Conservation (phyloP, 495 filamentous ascomycete species). For the Podospora appendiculata region DNA sequence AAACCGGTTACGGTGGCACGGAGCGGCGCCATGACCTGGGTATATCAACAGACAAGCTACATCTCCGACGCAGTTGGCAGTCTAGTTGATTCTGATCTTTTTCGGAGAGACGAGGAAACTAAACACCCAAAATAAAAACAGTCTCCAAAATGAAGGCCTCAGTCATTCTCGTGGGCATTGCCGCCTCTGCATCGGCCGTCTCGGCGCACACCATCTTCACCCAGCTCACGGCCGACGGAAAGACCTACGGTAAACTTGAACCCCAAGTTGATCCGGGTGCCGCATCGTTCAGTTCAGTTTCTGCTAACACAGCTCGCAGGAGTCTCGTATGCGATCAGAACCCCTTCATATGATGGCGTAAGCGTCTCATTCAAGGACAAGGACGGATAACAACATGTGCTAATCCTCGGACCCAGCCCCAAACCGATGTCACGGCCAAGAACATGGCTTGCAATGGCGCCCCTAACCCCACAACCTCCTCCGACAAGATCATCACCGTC, state of each 20-base stretch:
- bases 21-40: background rate
- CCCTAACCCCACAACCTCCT: slow-evolving; percentile 40
- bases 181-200: slow-evolving; percentile 15
- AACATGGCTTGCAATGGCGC: slow-evolving; percentile 48
- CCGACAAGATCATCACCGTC: slow-evolving; percentile 36
- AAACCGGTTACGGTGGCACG: background rate
- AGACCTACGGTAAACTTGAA: slow-evolving; percentile 21
- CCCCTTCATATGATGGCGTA: slow-evolving; percentile 28
- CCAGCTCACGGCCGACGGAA: slow-evolving; percentile 30
- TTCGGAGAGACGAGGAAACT: background rate
- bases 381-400: background rate
- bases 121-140: background rate
- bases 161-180: background rate
- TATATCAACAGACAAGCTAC: slow-evolving; percentile 1
- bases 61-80: background rate
- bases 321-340: slow-evolving; percentile 22
- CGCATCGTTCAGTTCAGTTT: background rate
- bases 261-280: background rate
- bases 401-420: slow-evolving; percentile 20
- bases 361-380: background rate
- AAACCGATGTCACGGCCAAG: slow-evolving; percentile 38
- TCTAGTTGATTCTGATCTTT: background rate
- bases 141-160: slow-evolving; percentile 10
- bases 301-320: slow-evolving; percentile 1
- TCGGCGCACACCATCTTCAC: slow-evolving; percentile 45